These are phyloP conservation scores for Curvularia eragrostidis DNA, from an alignment of 2,329 filamentous ascomycete genomes.

Conservation along the genomic window DNA sequence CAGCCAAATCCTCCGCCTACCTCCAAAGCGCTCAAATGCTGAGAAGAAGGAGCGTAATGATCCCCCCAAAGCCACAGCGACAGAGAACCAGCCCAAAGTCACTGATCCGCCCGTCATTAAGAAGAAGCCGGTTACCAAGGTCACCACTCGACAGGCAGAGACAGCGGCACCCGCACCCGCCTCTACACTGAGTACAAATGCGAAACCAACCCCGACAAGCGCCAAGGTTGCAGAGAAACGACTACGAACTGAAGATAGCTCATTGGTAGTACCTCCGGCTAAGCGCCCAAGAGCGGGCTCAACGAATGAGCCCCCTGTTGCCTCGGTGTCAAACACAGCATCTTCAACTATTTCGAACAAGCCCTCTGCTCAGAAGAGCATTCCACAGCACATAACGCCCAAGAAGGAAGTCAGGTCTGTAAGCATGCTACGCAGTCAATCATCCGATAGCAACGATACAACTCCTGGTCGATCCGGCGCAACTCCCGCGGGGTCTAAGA, in stretches of 20 bases:
- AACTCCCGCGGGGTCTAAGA: slow-evolving; percentile 36
- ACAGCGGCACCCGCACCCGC: slow-evolving; percentile 21
- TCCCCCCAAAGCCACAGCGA: slow-evolving; percentile 24
- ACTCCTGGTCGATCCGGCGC: slow-evolving; percentile 45
- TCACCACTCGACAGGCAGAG: slow-evolving; percentile 35
- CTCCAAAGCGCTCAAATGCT: slow-evolving; percentile 31
- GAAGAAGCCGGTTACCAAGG: slow-evolving; percentile 37
- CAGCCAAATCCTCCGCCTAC: slow-evolving; percentile 46
- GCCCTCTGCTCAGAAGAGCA: slow-evolving; percentile 41
- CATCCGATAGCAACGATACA: slow-evolving; percentile 44
- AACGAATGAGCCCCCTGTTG: slow-evolving; percentile 41
- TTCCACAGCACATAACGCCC: slow-evolving; percentile 42
- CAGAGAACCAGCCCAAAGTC: slow-evolving; percentile 29
- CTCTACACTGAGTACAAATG: slow-evolving; percentile 9
- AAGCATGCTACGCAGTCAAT: slow-evolving; percentile 47
- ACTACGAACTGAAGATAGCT: slow-evolving; percentile 37
- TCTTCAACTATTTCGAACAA: slow-evolving; percentile 42
- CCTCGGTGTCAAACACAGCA: slow-evolving; percentile 38
- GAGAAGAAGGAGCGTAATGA: slow-evolving; percentile 41
- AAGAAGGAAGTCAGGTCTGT: slow-evolving; percentile 45
- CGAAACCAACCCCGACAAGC: slow-evolving; percentile 19
- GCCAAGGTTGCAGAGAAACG: slow-evolving; percentile 45
- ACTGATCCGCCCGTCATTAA: slow-evolving; percentile 30
- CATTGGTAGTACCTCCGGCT: slow-evolving; percentile 30
- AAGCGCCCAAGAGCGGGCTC: slow-evolving; percentile 46